Base-by-base conservation (phyloP, 441 rosid genomes). In the Erodium trifolium region DNA sequence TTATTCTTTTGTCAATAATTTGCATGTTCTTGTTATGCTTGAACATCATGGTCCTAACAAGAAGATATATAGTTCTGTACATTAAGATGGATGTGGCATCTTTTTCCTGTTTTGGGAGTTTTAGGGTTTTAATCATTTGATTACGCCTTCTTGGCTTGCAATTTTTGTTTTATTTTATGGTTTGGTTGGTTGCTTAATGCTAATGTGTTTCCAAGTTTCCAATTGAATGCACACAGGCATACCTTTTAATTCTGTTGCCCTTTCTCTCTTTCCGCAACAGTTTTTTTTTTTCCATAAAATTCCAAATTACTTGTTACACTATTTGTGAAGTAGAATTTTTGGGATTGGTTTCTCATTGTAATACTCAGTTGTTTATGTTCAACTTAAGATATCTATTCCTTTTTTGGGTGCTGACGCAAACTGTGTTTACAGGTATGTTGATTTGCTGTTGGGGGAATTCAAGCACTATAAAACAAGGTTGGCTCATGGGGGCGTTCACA, bases 391-490 rank as follows among this genome's bases (percentile, higher is more conserved):
- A 0, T 60, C 39, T 69, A 16, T 63, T 53, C 39, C 66, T 43
- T 63, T 39, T 35, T 39, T 47, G 64, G 35, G 35, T 49, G 23
- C 63, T 69, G 66, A 78, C 53, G 7, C 68, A 31, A 41, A 16
- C 72, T 68, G 23, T 51, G 69, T 71, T 76, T 17, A 72, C 77
- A 95, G 98, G 88, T 95, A 95, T 70, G 97, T 95, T 76, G 99
- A 95, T 83, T 81, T 95, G 73, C 75, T 95, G 83, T 75, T 95
- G 80, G 99, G 96, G 77, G 99, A 95, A 76, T 92, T 95, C 74
- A 95, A 87, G 82, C 92, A 88, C 83, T 95, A 92, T 71, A 87
- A 82, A 85, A 90, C 98, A 68, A 88, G 96, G 93, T 90, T 95
- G 79, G 87, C 88, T 77, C 92, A 88, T 79, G 98, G 91, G 64